A percentile compares a stretch with the other conserved stretches of the same genome.
phyloP scores from a whole-genome alignment of 139 green algal species.

The Limnomonas spitsbergensis region DNA sequence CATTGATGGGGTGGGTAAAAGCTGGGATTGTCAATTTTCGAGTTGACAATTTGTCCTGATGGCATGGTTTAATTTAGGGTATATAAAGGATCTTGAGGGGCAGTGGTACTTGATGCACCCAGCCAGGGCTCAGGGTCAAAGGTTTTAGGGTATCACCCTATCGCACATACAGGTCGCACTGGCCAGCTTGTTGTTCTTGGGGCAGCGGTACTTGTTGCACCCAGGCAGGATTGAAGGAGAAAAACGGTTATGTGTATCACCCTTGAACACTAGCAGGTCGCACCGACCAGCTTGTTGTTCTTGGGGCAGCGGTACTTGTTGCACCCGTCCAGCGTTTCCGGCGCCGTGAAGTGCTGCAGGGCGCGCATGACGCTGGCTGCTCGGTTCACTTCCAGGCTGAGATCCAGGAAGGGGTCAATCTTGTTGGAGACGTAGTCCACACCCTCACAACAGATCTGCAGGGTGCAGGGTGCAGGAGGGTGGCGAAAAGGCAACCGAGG shows the following conservation, averaged over 20 bases:
- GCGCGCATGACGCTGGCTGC: slow-evolving; percentile 56
- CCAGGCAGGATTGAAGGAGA: too few species aligned
- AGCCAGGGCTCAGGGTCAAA: too few species aligned
- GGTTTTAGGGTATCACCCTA: too few species aligned
- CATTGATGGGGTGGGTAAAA: too few species aligned
- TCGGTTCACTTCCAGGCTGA: slow-evolving; percentile 81
- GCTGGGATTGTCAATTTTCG: too few species aligned
- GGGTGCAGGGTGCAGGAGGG: not conserved
- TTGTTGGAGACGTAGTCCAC: slow-evolving; percentile 80
- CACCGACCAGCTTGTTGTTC: slow-evolving; percentile 62
- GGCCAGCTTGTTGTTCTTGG: slow-evolving; percentile 70
- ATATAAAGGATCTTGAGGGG: too few species aligned
- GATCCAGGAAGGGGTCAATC: slow-evolving; percentile 89
- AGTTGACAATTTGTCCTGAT: too few species aligned
- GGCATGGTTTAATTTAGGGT: too few species aligned
- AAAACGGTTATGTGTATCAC: too few species aligned
- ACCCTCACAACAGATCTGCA: slow-evolving; percentile 79
- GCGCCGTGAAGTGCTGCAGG: slow-evolving; percentile 71
- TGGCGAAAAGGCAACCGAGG: not conserved
- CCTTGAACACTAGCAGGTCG: too few species aligned
- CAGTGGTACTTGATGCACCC: too few species aligned
- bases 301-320: slow-evolving; percentile 90
- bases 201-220: too few species aligned
- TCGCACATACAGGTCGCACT: not conserved
- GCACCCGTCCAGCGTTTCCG: slow-evolving; percentile 77